phyloP scores from a whole-genome alignment of 805 yeast species.

The Saccharomycopsis oosterbeekiorum region DNA sequence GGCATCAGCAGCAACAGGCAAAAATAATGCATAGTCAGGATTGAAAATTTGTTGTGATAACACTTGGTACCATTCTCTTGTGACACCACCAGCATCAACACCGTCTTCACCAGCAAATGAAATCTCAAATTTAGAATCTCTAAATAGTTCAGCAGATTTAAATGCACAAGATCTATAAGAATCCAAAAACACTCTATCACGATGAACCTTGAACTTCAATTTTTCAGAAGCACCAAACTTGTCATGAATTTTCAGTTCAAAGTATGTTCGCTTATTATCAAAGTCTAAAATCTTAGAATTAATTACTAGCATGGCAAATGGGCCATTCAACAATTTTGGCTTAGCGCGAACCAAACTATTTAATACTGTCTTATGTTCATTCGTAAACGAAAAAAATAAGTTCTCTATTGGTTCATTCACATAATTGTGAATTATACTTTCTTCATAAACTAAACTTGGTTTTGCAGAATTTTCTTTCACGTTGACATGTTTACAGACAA shows the following conservation, averaged over 20 bases:
- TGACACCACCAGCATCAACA: slow-evolving; percentile 96
- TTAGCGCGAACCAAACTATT: slow-evolving; percentile 87
- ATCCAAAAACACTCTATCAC: slow-evolving; percentile 88
- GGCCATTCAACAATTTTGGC: slow-evolving; percentile 92
- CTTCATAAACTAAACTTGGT: slow-evolving; percentile 52
- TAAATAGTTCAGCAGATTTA: slow-evolving; percentile 65
- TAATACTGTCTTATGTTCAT: slow-evolving; percentile 75
- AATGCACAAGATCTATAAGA: slow-evolving; percentile 77
- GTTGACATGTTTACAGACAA: slow-evolving; percentile 82
- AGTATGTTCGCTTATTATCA: slow-evolving; percentile 84
- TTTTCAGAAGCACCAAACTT: slow-evolving; percentile 32
- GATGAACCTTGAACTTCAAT: slow-evolving; percentile 59
- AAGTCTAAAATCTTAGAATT: slow-evolving; percentile 88
- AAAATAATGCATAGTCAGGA: slow-evolving; percentile 86
- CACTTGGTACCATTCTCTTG: slow-evolving; percentile 96
- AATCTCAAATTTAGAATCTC: slow-evolving; percentile 63
- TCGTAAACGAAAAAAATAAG: slow-evolving; percentile 77
- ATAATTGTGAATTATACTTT: slow-evolving; percentile 48
- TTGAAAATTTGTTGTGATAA: slow-evolving; percentile 90
- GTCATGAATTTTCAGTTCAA: slow-evolving; percentile 61
- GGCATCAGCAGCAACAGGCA: slow-evolving; percentile 84
- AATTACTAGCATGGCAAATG: slow-evolving; percentile 78
- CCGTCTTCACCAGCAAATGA: slow-evolving; percentile 92
- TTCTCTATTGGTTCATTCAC: slow-evolving; percentile 67
- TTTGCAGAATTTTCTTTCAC: slow-evolving; percentile 47